Percentiles rank a stretch among this genome's conserved stretches.
Conservation (phyloP, 2,329 filamentous ascomycete species). For the Bipolaris victoriae region DNA sequence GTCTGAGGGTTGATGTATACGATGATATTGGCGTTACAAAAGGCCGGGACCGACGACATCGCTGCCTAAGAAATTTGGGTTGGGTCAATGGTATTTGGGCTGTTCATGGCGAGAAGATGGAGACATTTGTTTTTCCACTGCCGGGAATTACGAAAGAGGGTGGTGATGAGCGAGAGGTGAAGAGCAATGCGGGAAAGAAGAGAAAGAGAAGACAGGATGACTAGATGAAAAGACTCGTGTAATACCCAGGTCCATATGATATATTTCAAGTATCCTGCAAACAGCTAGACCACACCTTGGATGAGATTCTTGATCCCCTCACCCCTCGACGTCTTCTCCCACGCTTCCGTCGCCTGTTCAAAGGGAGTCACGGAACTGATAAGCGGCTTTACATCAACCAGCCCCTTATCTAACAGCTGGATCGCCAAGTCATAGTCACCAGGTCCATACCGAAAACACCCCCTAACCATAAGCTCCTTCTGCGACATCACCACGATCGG, state of each 20-base stretch:
- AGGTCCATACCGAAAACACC: constrained; percentile 41
- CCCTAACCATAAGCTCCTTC: constrained; percentile 68
- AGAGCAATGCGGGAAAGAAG: neutral
- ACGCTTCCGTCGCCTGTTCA: constrained; percentile 38
- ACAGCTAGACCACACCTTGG: constrained; percentile 32
- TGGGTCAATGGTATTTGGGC: constrained; percentile 29
- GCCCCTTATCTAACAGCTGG: constrained; percentile 27
- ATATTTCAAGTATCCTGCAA: neutral
- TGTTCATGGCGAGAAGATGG: constrained; percentile 7
- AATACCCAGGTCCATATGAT: neutral
- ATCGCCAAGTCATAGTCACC: constrained; percentile 45
- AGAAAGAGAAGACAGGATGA: neutral
- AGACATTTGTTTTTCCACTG: constrained; percentile 11
- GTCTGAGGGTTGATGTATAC: constrained; percentile 14
- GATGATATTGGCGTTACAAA: neutral
- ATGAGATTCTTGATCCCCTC: constrained; percentile 47
- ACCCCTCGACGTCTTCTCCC: constrained; percentile 40
- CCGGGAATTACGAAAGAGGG: constrained; percentile 1
- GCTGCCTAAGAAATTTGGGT: constrained; percentile 8
- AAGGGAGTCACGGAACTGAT: constrained; percentile 41
- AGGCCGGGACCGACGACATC: neutral
- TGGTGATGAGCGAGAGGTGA: neutral
- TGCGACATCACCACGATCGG: constrained; percentile 92
- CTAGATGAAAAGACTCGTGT: neutral
- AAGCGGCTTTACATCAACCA: constrained; percentile 35